Evolutionary conservation across 768 basidiomycete species (phyloP), one percentile per base, ranked within the genome.

Genomic region (Xerocomellus amylosporus): DNA sequence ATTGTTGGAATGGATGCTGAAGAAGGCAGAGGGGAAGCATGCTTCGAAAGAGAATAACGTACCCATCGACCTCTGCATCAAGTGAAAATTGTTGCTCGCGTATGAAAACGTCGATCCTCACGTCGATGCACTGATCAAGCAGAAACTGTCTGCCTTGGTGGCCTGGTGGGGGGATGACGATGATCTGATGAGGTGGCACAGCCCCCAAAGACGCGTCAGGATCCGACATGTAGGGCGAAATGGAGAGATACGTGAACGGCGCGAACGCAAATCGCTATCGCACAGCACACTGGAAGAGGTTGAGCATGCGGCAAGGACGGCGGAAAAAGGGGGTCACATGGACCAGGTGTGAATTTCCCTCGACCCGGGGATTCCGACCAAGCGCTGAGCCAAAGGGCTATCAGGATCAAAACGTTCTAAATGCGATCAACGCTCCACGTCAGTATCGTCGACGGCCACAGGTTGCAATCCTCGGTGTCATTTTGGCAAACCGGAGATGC

Each of bases 11-110:
- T 54, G 44, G 39, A 54, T 42, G 49, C 37, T 37, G 43, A 58
- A 31, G 40, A 51, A 57, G 53, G 36, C 15, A 59, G 56, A 45
- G 39, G 53, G 52, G 56, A 43, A 51, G 40, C 31, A 58, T 20
- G 44, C 48, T 37, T 49, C 34, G 44, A 51, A 51, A 42, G 50
- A 51, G 38, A 49, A 49, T 71, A 73, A 71, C 73, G 59, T 51
- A 88, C 90, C 81, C 77, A 71, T 93, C 91, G 60, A 87, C 75
- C 71, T 94, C 91, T 8, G 75, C 77, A 46, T 90, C 88, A 20
- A 87, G 72, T 42, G 88, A 78, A 63, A 92, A 93, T 38, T 75
- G 75, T 63, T 85, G 80, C 59, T 80, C 79, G 56, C 72, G 73
- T 59, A 75, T 69, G 67, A 80, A 81, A 53, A 80, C 82, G 64